Percentiles rank a stretch among this genome's conserved stretches.
These are phyloP conservation scores for Pythium pyrilobum DNA, from an alignment of 352 stramenopile species.

Conservation along the genomic window DNA sequence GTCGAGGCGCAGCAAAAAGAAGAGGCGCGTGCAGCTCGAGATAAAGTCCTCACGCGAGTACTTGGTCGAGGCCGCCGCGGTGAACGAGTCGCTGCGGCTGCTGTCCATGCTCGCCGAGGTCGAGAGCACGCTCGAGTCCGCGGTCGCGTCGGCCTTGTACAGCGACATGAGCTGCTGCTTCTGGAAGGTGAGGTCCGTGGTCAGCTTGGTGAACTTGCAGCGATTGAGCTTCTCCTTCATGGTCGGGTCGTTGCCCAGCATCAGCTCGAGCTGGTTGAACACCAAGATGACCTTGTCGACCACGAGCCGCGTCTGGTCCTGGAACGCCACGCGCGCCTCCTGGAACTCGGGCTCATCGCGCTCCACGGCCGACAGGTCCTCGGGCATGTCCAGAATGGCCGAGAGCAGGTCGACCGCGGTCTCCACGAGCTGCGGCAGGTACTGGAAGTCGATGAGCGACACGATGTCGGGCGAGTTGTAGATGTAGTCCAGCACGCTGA, in stretches of 20 bases:
- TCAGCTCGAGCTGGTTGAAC: conserved; percentile 43
- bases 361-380: conserved; percentile 58
- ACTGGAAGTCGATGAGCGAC: conserved; percentile 49
- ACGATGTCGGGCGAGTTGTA: conserved; percentile 54
- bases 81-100: conserved; percentile 19
- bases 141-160: conserved; percentile 57
- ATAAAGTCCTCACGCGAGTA: conserved; percentile 64
- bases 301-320: conserved; percentile 62
- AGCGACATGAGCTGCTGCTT: conserved; percentile 61
- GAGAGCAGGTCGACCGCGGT: conserved; percentile 72
- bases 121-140: conserved; percentile 51
- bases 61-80: conserved; percentile 22
- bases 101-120: conserved; percentile 5
- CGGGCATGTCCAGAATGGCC: conserved; percentile 74
- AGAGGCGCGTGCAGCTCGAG: conserved; percentile 69
- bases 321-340: conserved; percentile 52
- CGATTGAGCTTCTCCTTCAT: conserved; percentile 44
- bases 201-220: conserved; percentile 59
- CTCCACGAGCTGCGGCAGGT: conserved; percentile 51
- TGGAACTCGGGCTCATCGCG: conserved; percentile 26
- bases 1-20: conserved; percentile 74
- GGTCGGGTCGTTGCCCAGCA: conserved; percentile 41
- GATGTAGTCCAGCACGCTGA: conserved; percentile 62
- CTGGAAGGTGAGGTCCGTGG: conserved; percentile 55
- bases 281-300: conserved; percentile 46